phyloP scores from a whole-genome alignment of 495 filamentous ascomycete species.

The Penicillium paxilli region DNA sequence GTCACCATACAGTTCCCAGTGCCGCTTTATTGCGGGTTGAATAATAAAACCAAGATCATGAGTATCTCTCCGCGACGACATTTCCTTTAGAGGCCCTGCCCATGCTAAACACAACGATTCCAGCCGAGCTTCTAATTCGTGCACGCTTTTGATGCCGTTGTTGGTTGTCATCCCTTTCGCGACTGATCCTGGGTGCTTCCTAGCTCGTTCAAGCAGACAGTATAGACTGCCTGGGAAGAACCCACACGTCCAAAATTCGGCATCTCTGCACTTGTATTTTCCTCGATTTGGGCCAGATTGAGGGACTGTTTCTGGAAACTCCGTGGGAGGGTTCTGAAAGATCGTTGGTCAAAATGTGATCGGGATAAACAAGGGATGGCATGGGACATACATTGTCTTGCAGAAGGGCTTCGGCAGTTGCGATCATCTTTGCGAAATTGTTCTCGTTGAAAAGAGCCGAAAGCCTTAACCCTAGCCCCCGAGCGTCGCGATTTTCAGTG shows the following conservation, averaged over 20 bases:
- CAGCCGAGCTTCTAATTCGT: too few relatives aligned
- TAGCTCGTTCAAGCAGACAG: neutral
- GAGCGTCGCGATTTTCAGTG: too few relatives aligned
- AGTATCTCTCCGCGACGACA: slow-evolving; percentile 31
- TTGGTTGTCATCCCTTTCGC: too few relatives aligned
- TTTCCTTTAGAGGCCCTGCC: slow-evolving; percentile 13
- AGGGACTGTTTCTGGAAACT: slow-evolving; percentile 7
- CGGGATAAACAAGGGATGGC: too few relatives aligned
- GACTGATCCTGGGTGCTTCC: neutral
- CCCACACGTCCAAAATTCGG: slow-evolving; percentile 45
- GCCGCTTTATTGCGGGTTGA: slow-evolving; percentile 15
- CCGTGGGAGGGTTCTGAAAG: neutral
- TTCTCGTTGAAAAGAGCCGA: neutral
- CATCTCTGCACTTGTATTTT: slow-evolving; percentile 28
- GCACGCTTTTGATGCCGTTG: neutral
- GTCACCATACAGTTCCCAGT: slow-evolving; percentile 37
- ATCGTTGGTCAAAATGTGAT: too few relatives aligned
- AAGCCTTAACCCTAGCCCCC: too few relatives aligned
- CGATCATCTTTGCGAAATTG: neutral
- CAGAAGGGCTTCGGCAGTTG: neutral
- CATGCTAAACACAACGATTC: too few relatives aligned
- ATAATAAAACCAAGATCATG: slow-evolving; percentile 51
- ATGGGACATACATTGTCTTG: too few relatives aligned
- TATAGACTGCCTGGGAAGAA: slow-evolving; percentile 37
- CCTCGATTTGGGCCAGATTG: slow-evolving; percentile 13